Evolutionary conservation across 352 stramenopile species (phyloP).

Genomic region (Globisporangium uncinulatum): DNA sequence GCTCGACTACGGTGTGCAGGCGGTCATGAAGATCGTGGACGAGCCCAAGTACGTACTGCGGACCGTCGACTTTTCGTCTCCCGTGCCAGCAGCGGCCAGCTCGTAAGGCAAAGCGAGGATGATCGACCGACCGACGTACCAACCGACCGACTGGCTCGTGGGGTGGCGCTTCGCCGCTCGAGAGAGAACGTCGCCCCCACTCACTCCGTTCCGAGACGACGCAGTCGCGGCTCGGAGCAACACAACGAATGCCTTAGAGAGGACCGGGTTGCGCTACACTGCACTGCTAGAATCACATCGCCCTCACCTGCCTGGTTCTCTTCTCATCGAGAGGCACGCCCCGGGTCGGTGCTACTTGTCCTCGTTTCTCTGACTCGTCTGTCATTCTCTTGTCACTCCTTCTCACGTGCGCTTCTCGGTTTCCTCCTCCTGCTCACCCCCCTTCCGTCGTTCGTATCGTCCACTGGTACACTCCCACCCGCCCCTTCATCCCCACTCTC

Average conservation of each 20-base stretch:
- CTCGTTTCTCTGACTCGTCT: neutral
- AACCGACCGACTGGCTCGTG: too few relatives aligned
- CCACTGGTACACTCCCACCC: slow-evolving; percentile 2
- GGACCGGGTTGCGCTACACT: slow-evolving; percentile 1
- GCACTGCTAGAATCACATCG: slow-evolving; percentile 14
- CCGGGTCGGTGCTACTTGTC: neutral
- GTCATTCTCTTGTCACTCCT: neutral
- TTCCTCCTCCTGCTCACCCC: slow-evolving; percentile 2
- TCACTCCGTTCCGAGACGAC: too few relatives aligned
- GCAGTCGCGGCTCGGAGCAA: too few relatives aligned
- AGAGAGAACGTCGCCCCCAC: too few relatives aligned
- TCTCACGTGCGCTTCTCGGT: neutral
- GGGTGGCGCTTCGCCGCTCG: too few relatives aligned
- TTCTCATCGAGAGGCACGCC: slow-evolving; percentile 12
- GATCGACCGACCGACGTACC: neutral
- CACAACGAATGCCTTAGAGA: neutral
- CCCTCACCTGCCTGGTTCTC: slow-evolving; percentile 4
- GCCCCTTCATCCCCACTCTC: neutral
- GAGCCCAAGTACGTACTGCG: slow-evolving; percentile 84
- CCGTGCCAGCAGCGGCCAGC: neutral
- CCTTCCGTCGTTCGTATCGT: neutral
- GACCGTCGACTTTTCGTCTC: slow-evolving; percentile 67
- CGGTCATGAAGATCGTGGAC: slow-evolving; percentile 86
- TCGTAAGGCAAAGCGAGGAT: neutral
- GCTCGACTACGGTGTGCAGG: slow-evolving; percentile 86